Evolutionary conservation across 108 stramenopile species (phyloP), one percentile per base, ranked within the genome.

Genomic region (Cylindrotheca closterium): DNA sequence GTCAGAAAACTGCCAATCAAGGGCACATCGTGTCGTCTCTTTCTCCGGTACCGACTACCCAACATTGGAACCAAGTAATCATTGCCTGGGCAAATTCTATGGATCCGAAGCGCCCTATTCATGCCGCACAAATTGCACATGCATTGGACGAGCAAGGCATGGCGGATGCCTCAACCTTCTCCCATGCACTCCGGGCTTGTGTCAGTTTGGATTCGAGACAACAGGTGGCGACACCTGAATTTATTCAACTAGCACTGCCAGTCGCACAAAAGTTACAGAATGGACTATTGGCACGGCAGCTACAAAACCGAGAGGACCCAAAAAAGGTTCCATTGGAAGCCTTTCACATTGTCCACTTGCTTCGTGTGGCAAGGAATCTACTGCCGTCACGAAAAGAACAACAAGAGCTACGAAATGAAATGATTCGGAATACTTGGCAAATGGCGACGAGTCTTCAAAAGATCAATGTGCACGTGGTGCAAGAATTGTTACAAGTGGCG

Each of bases 51-150:
- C 65, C 65, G 1, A 54, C 51, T 4, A 32, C 34, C 29, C 5
- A 52, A 58, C 73, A 74, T 33, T 74, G 73, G 73, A 74, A 74
- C 54, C 62, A 74, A 22, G 73, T 74, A 28, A 30, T 74, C 29
- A 51, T 47, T 47, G 65, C 64, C 23, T 60, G 59, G 25, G 64
- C 73, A 0, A 60, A 66, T 49, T 49, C 64, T 1, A 42, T 4
- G 18, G 30, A 47, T 1, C 49, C 51, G 23, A 61, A 60, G 5
- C 58, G 73, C 10, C 60, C 73, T 19, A 10, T 66, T 12, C 32
- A 66, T 18, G 65, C 73, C 3, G 73, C 73, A 5, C 30, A 51
- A 18, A 19, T 74, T 8, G 30, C 66, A 34, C 61, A 74, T 42
- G 55, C 48, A n/a, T 42, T 74, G 45, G 52, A 62, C 24, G 4